Evolutionary conservation across 768 basidiomycete species (phyloP).

Genomic region (Suillus brevipes): DNA sequence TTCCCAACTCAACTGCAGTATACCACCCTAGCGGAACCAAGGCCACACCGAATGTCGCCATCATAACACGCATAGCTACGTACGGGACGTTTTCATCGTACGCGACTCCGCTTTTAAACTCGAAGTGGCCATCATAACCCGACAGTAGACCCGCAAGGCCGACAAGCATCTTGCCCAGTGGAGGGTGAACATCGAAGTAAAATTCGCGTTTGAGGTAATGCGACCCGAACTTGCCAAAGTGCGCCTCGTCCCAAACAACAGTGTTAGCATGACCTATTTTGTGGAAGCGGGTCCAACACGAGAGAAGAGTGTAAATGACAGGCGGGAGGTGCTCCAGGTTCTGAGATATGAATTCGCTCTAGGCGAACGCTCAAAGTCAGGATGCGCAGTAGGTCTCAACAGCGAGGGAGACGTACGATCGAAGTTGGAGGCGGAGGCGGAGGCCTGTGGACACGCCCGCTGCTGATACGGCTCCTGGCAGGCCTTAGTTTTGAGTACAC

Average conservation of each 20-base stretch:
- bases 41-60: slow-evolving; percentile 91
- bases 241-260: slow-evolving; percentile 99
- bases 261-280: slow-evolving; percentile 81
- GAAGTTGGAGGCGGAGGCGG: slow-evolving; percentile 67
- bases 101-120: slow-evolving; percentile 87
- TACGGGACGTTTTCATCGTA: slow-evolving; percentile 89
- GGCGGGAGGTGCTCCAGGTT: slow-evolving; percentile 79
- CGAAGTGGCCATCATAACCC: slow-evolving; percentile 90
- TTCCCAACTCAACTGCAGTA: slow-evolving; percentile 90
- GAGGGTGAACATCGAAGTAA: slow-evolving; percentile 99
- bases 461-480: slow-evolving; percentile 43
- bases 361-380: slow-evolving; percentile 5
- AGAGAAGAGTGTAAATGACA: slow-evolving; percentile 85
- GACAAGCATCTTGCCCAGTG: slow-evolving; percentile 98
- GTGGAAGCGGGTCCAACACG: slow-evolving; percentile 94
- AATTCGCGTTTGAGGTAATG: slow-evolving; percentile 99
- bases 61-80: slow-evolving; percentile 91
- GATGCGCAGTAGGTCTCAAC: slow-evolving; percentile 10
- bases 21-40: slow-evolving; percentile 98
- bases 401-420: slow-evolving; percentile 42
- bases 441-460: slow-evolving; percentile 61
- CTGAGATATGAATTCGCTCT: slow-evolving; percentile 79
- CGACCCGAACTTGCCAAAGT: slow-evolving; percentile 98
- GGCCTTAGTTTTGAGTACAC: slow-evolving; percentile 51
- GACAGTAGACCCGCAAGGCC: slow-evolving; percentile 88